A percentile compares a stretch with the other conserved stretches of the same genome.
These are phyloP conservation scores for Trichoderma koningii DNA, from an alignment of 2,329 filamentous ascomycete species.

Conservation along the genomic window DNA sequence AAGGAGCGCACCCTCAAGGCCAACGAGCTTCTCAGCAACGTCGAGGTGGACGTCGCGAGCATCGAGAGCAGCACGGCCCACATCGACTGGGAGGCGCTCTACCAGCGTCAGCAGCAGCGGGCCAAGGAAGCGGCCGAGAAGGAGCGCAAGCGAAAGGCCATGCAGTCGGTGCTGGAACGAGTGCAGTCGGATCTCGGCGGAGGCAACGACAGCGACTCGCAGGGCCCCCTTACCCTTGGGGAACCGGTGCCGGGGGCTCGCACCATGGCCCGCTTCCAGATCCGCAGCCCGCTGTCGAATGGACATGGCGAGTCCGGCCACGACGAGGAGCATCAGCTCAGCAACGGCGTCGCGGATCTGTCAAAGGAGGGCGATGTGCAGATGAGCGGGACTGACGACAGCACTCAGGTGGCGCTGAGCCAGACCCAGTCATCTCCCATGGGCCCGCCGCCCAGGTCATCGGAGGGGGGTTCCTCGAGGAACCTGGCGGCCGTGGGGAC, in stretches of 20 bases:
- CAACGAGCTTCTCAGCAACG: slow-evolving; percentile 88
- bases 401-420: slow-evolving; percentile 42
- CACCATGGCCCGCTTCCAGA: slow-evolving; percentile 57
- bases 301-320: slow-evolving; percentile 48
- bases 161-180: slow-evolving; percentile 56
- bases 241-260: slow-evolving; percentile 60
- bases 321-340: slow-evolving; percentile 46
- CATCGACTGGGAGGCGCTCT: slow-evolving; percentile 80
- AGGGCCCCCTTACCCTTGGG: slow-evolving; percentile 62
- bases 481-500: slow-evolving; percentile 53
- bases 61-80: slow-evolving; percentile 69
- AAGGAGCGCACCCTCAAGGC: slow-evolving; percentile 80
- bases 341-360: slow-evolving; percentile 59
- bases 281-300: slow-evolving; percentile 62
- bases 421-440: slow-evolving; percentile 44
- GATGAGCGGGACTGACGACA: slow-evolving; percentile 61
- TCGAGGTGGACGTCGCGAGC: slow-evolving; percentile 85
- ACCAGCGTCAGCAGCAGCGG: slow-evolving; percentile 70
- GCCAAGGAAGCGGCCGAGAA: slow-evolving; percentile 61
- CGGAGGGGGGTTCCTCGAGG: slow-evolving; percentile 41
- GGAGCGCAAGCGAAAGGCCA: slow-evolving; percentile 62
- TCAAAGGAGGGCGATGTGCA: slow-evolving; percentile 57
- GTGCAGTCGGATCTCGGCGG: slow-evolving; percentile 53
- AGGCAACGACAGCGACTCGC: slow-evolving; percentile 56
- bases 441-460: slow-evolving; percentile 50